Conservation (phyloP, 2,329 filamentous ascomycete genomes). For the Botrytis porri region DNA sequence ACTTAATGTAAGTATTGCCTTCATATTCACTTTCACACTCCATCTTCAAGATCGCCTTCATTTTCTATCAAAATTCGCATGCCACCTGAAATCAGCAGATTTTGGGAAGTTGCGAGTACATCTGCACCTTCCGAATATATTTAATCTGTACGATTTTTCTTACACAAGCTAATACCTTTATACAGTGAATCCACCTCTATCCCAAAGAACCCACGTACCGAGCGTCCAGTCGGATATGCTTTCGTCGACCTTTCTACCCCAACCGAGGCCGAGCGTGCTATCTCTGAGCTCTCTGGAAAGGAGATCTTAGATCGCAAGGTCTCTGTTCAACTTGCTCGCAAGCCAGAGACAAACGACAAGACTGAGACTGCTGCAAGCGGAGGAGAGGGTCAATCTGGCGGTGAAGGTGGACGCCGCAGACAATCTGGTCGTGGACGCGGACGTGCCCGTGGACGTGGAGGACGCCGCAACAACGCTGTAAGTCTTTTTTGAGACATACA, state of each 20-base stretch:
- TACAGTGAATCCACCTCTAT: conserved; percentile 95
- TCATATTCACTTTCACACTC: neutral
- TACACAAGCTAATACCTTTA: conserved; percentile 7
- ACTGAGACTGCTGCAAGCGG: conserved; percentile 66
- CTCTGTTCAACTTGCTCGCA: conserved; percentile 96
- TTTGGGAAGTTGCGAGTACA: neutral
- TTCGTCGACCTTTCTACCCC: conserved; percentile 98
- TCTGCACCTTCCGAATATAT: neutral
- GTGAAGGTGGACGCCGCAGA: conserved; percentile 62
- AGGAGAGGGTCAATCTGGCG: conserved; percentile 65
- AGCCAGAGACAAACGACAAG: conserved; percentile 85
- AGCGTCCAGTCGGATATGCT: conserved; percentile 96
- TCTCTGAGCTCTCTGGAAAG: conserved; percentile 92
- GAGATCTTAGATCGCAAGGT: conserved; percentile 99
- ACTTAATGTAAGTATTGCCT: conserved; percentile 81
- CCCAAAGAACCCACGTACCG: conserved; percentile 98
- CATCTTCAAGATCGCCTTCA: neutral
- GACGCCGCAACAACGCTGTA: conserved; percentile 59
- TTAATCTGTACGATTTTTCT: neutral
- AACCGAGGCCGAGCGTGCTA: conserved; percentile 91
- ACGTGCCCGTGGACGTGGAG: conserved; percentile 64
- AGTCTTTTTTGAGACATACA: conserved; percentile 40
- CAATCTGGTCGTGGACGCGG: conserved; percentile 65
- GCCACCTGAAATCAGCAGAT: conserved; percentile 6
- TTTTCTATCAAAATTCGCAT: conserved; percentile 15